Conservation (phyloP, 768 basidiomycete species). For the Pleurotus platypus region DNA sequence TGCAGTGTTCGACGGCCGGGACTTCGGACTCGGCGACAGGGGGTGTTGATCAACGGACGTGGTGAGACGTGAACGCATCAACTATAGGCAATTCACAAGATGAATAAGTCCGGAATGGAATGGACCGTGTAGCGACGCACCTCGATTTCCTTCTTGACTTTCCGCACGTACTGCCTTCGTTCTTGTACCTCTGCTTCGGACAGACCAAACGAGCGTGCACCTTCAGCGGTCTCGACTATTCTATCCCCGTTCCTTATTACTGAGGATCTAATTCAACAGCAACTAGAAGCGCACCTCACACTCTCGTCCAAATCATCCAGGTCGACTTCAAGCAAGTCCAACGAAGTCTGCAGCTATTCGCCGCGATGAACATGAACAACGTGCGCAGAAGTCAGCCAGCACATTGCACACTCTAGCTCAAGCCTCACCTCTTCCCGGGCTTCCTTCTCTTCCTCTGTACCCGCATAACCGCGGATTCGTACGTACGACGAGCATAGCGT, state of each 20-base stretch:
- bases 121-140: constrained; percentile 38
- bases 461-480: constrained; percentile 64
- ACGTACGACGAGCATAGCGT: constrained; percentile 73
- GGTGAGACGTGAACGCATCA: constrained; percentile 3
- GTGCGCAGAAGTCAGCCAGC: too few species aligned
- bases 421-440: constrained; percentile 82
- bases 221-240: constrained; percentile 81
- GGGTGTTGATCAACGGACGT: background rate
- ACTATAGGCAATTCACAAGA: background rate
- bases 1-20: background rate
- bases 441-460: constrained; percentile 24
- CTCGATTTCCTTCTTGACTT: constrained; percentile 74
- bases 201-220: constrained; percentile 77
- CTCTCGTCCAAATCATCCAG: constrained; percentile 92
- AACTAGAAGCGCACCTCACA: constrained; percentile 62
- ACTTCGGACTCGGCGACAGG: constrained; percentile 3
- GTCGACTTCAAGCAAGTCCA: constrained; percentile 80
- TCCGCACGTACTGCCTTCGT: constrained; percentile 71
- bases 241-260: constrained; percentile 31
- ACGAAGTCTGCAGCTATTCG: constrained; percentile 67
- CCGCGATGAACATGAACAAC: background rate
- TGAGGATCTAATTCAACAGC: background rate
- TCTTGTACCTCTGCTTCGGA: constrained; percentile 72
- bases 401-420: constrained; percentile 59
- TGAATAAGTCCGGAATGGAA: background rate